phyloP scores from a whole-genome alignment of 768 basidiomycete genomes.

The Filobasidium floriforme region DNA sequence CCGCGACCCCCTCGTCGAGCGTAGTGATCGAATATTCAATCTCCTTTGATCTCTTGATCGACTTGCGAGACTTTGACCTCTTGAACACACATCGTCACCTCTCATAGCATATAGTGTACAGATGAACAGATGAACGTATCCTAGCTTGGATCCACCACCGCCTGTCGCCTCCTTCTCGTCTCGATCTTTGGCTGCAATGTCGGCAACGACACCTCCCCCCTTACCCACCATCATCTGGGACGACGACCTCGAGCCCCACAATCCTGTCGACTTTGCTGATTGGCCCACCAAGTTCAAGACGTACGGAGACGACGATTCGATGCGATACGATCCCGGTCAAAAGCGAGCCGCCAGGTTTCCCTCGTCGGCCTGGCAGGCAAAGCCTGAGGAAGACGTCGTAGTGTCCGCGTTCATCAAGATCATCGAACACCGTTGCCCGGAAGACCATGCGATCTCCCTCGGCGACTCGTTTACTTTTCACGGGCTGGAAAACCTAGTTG shows the following conservation, averaged over 20 bases:
- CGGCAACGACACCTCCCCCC: too few relatives aligned
- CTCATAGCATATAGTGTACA: too few relatives aligned
- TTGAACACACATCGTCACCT: too few relatives aligned
- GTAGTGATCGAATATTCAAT: too few relatives aligned
- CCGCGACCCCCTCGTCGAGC: conserved; percentile 1
- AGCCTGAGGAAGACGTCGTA: background rate
- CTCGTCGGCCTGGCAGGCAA: background rate
- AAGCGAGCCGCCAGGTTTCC: background rate
- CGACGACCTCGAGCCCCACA: background rate
- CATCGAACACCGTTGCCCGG: background rate
- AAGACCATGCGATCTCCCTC: background rate
- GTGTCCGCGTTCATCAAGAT: background rate
- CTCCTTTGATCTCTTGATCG: too few relatives aligned
- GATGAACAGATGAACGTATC: too few relatives aligned
- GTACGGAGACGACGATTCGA: background rate
- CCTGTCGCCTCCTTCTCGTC: too few relatives aligned
- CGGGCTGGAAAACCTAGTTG: background rate
- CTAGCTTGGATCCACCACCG: too few relatives aligned
- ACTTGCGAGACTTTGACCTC: too few relatives aligned
- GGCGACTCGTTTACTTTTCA: background rate
- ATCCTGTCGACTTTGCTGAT: background rate
- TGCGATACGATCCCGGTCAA: background rate
- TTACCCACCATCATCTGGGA: conserved; percentile 3
- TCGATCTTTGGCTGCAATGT: too few relatives aligned
- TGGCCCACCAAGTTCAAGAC: conserved; percentile 2